A percentile compares a stretch with the other conserved stretches of the same genome.
These are phyloP conservation scores for Chaetomium globosum DNA, from an alignment of 2,329 filamentous ascomycete genomes.

Conservation along the genomic window DNA sequence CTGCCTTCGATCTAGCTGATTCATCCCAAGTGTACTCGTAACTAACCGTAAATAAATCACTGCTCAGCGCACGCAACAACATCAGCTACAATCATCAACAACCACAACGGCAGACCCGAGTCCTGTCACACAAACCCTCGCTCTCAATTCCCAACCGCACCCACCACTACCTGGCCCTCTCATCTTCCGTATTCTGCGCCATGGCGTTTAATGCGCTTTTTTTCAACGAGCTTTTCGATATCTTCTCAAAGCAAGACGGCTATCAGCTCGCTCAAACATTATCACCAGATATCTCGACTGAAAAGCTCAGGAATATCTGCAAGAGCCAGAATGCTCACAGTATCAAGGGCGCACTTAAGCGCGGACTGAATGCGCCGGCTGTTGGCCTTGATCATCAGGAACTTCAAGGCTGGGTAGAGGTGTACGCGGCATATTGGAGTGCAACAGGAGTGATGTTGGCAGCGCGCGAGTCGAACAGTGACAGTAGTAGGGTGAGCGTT, in stretches of 20 bases:
- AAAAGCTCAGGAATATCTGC: conserved; percentile 70
- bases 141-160: neutral
- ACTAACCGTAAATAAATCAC: neutral
- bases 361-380: conserved; percentile 63
- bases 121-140: neutral
- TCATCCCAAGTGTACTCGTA: neutral
- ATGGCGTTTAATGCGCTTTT: conserved; percentile 66
- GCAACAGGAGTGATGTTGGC: conserved; percentile 73
- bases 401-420: conserved; percentile 79
- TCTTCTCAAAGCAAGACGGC: conserved; percentile 67
- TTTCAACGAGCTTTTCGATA: conserved; percentile 72
- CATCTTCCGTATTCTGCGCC: conserved; percentile 28
- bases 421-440: conserved; percentile 84
- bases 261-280: conserved; percentile 74
- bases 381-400: conserved; percentile 66
- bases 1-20: neutral
- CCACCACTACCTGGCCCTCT: neutral
- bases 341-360: conserved; percentile 69
- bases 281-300: conserved; percentile 66
- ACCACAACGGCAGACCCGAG: neutral
- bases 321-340: conserved; percentile 69
- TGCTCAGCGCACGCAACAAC: too few species aligned
- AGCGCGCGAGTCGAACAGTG: conserved; percentile 57
- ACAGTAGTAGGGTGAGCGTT: conserved; percentile 44
- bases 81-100: neutral